A percentile compares a stretch with the other conserved stretches of the same genome.
Evolutionary conservation across 176 grass and related monocot genomes (phyloP).

Genomic region (Miscanthus lutarioriparius): DNA sequence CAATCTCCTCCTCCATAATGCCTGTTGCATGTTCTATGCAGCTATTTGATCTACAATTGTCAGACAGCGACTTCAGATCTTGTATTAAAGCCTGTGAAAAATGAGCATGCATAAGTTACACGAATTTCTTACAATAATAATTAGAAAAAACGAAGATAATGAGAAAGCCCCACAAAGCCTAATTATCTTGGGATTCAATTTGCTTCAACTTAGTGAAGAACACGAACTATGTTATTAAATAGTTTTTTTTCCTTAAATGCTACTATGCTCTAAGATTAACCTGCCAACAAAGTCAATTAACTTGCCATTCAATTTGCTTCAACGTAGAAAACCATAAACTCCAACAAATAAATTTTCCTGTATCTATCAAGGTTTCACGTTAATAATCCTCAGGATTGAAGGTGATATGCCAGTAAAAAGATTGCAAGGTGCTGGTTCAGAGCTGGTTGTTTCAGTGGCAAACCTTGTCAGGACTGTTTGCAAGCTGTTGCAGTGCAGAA

Average conservation of each 20-base stretch:
- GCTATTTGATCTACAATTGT: slow-evolving; percentile 84
- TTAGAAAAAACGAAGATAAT: slow-evolving; percentile 10
- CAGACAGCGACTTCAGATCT: slow-evolving; percentile 73
- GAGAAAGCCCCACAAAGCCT: not conserved
- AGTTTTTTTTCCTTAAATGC: not conserved
- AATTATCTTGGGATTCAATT: slow-evolving; percentile 6
- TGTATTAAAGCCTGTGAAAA: slow-evolving; percentile 68
- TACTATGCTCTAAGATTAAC: slow-evolving; percentile 17
- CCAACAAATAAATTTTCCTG: not conserved
- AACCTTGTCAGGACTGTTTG: slow-evolving; percentile 68
- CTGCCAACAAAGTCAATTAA: not conserved
- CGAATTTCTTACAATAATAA: not conserved
- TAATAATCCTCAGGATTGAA: not conserved
- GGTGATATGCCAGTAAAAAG: not conserved
- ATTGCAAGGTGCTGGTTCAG: not conserved
- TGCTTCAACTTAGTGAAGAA: slow-evolving; percentile 13
- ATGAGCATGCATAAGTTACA: slow-evolving; percentile 21
- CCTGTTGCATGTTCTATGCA: slow-evolving; percentile 94
- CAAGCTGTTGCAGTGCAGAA: slow-evolving; percentile 63
- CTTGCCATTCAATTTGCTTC: not conserved
- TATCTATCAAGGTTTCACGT: not conserved
- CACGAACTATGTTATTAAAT: slow-evolving; percentile 14
- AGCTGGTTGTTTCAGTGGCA: not conserved
- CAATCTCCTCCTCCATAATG: slow-evolving; percentile 85
- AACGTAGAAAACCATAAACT: slow-evolving; percentile 2